Base-by-base conservation (phyloP, 805 yeast genomes). In the Myxozyma udenii region DNA sequence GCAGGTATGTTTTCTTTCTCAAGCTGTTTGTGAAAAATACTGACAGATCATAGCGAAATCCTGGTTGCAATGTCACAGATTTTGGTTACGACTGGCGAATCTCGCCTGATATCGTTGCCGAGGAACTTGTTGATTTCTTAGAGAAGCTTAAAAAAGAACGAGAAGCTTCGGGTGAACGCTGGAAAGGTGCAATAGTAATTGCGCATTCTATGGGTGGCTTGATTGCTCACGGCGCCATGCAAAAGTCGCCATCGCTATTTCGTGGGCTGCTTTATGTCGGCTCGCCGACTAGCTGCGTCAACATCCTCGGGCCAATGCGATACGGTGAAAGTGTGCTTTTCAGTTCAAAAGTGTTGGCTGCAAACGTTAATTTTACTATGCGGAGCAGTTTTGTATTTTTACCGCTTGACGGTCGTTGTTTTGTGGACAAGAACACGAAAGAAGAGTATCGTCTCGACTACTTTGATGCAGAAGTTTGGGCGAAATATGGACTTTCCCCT, bases 191-290 rank as follows among this genome's bases (percentile, higher is more conserved):
- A 0, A 69, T 84, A 23, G 80, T 90, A 1, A 79, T 90, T 46
- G 93, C 93, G 0, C 97, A 90, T 66, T 88, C 96, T 0, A 89
- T 90, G 96, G 97, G 97, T 47, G 97, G 97, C 0, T 65, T 90
- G 30, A 77, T 90, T 4, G 81, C 95, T 0, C 96, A 88, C 64
- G 83, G 84, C 50, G 87, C 85, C 0, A 71, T 90, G 74, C 85
- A 84, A 48, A 71, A 71, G 46, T 77, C 80, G 52, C 89, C 95
- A 0, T 69, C 77, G 12, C 66, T 88, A 39, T 77, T 90, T 62
- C 74, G 90, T 54, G 91, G 93, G 1, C 60, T 90, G 0, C 68
- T 90, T 1, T 90, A 88, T 63, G 91, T 80, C 12, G 97, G 96
- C 1, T 77, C 81, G 0, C 97, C 97, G 2, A 74, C 83, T 21